Conservation (phyloP, 768 basidiomycete genomes). For the Naganishia onofrii region DNA sequence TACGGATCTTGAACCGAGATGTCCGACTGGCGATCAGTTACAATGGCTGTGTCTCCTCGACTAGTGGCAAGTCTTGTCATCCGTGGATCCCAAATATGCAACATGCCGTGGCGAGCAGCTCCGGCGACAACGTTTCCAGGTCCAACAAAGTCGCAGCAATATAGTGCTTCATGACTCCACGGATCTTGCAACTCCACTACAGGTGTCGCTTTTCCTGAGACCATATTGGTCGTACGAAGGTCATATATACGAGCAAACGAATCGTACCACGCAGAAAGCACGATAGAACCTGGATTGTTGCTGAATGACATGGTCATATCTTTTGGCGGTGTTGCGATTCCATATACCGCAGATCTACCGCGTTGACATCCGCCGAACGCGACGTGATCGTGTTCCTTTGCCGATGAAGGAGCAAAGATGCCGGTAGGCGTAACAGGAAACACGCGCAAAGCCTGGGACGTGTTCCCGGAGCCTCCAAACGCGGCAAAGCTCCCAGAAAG, state of each 20-base stretch:
- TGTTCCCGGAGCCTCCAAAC: constrained; percentile 19
- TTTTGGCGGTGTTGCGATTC: constrained; percentile 1
- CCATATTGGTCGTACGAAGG: constrained; percentile 21
- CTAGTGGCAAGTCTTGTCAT: constrained; percentile 4
- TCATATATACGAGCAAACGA: constrained; percentile 29
- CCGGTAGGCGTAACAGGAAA: constrained; percentile 12
- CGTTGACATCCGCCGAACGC: background rate
- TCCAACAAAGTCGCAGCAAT: constrained; percentile 28
- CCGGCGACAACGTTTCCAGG: constrained; percentile 21
- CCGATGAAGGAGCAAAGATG: background rate
- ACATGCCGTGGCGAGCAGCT: constrained; percentile 26
- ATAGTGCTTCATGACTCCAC: constrained; percentile 29
- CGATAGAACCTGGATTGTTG: constrained; percentile 20
- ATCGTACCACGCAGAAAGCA: constrained; percentile 35
- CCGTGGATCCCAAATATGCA: constrained; percentile 29
- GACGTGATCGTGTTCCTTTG: background rate
- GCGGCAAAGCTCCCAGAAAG: constrained; percentile 18
- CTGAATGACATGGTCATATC: constrained; percentile 23
- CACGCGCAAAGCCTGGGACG: constrained; percentile 12
- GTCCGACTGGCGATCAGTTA: background rate
- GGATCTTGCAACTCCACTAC: constrained; percentile 29
- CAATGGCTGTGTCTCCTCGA: background rate
- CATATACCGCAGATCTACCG: constrained; percentile 29
- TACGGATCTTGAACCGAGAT: constrained; percentile 8
- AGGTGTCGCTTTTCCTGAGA: background rate